Evolutionary conservation across 805 yeast species (phyloP).

Genomic region (Alloascoidea africana): DNA sequence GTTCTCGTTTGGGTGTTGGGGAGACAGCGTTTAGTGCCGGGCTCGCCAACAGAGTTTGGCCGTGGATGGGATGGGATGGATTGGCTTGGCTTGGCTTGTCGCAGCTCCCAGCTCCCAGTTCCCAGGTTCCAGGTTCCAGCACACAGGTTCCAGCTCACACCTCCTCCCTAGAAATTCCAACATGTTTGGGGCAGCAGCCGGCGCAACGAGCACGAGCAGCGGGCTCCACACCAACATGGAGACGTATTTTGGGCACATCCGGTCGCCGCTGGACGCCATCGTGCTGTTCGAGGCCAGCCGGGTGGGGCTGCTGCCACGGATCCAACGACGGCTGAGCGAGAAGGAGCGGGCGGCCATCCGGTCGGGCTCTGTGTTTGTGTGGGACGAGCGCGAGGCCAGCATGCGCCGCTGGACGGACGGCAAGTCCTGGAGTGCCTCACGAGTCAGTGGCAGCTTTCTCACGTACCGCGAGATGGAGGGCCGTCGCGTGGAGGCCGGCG

Average conservation of each 20-base stretch:
- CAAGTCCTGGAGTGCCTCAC: conserved; percentile 54
- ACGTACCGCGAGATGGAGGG: conserved; percentile 47
- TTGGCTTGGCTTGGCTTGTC: too few relatives aligned
- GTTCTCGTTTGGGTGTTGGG: too few relatives aligned
- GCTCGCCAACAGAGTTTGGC: too few relatives aligned
- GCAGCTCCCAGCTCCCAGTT: too few relatives aligned
- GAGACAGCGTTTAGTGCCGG: too few relatives aligned
- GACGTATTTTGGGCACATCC: conserved; percentile 46
- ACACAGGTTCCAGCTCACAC: too few relatives aligned
- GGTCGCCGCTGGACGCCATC: conserved; percentile 45
- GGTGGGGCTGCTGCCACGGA: conserved; percentile 36
- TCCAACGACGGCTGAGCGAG: conserved; percentile 41
- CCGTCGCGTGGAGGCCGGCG: too few relatives aligned
- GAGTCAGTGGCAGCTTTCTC: conserved; percentile 50
- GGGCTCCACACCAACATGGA: conserved; percentile 27
- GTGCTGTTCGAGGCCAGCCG: conserved; percentile 52
- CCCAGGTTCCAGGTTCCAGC: too few relatives aligned
- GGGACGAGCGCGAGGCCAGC: conserved; percentile 60
- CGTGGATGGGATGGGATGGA: too few relatives aligned
- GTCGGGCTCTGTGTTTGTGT: conserved; percentile 49
- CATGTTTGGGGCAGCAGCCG: too few relatives aligned
- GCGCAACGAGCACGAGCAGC: too few relatives aligned
- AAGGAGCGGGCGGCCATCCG: conserved; percentile 36
- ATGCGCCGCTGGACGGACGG: conserved; percentile 77
- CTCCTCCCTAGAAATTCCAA: too few relatives aligned